Base-by-base conservation (phyloP, 2,329 filamentous ascomycete genomes). In the Fusarium mexicanum region DNA sequence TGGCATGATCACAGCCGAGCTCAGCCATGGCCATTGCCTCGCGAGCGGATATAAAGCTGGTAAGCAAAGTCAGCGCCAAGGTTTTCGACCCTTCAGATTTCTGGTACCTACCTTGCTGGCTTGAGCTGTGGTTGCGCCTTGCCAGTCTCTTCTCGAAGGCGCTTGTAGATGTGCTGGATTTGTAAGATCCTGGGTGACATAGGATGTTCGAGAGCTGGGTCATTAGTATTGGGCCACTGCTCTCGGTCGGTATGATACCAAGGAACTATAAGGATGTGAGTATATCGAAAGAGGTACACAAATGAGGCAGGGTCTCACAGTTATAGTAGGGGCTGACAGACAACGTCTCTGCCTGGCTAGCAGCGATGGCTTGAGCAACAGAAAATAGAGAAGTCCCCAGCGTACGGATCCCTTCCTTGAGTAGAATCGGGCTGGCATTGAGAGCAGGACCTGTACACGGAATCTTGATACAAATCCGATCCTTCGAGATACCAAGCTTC, bases 171-270 rank as follows among this genome's bases (percentile, higher is more conserved):
- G 3, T 54, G 37, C 7, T 40, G 47, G 5, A 62, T 55, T n/a
- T 50, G 64, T 3, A 55, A 24, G 6, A 69, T 29, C 14, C 64
- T 68, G 6, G 37, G 18, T 7, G 66, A 69, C 55, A 69, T 68
- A 6, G 66, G 55, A 51, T 68, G 65, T 4, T 68, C 64, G 17
- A 68, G 41, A 43, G 65, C 63, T 6, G 65, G 64, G 13, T 69
- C 66, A 12, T 50, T 20, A 9, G 35, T n/a, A 40, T 69, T 24
- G 16, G 66, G 48, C 66, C 57, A 69, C 20, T 40, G 64, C 8
- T 50, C 41, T 8, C 37, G 31, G n/a, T 68, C 16, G 31, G 26
- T 16, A 6, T 55, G 55, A 40, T 44, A 69, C 66, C 55, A 63
- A 2, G 55, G 64, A 17, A 69, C 64, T 68, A 24, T 9, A 6